Conservation (phyloP, 2,329 filamentous ascomycete genomes). For the Talaromyces marneffei region DNA sequence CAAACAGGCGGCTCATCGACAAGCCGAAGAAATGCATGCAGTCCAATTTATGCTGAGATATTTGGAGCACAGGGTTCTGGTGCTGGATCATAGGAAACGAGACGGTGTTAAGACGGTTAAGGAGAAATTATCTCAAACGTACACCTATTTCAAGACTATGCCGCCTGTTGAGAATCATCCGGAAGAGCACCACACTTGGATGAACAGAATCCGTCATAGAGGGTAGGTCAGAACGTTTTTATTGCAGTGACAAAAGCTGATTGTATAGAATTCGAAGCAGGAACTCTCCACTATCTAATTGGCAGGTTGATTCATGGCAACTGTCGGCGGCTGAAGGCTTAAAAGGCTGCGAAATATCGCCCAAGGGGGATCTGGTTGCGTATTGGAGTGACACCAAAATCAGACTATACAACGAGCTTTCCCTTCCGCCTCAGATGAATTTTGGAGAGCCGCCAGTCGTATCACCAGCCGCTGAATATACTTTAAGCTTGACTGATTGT, state of each 20-base stretch:
- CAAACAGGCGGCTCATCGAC: constrained; percentile 13
- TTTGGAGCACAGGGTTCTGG: constrained; percentile 24
- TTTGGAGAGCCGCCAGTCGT: not conserved
- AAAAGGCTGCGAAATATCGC: constrained; percentile 27
- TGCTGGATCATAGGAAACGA: constrained; percentile 20
- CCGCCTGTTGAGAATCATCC: not conserved
- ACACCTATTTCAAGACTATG: constrained; percentile 3
- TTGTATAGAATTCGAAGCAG: not conserved
- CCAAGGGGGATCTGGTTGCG: constrained; percentile 21
- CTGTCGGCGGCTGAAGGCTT: constrained; percentile 18
- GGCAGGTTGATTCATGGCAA: constrained; percentile 19
- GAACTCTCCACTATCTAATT: constrained; percentile 7
- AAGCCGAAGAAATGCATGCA: constrained; percentile 20
- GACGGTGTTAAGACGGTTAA: constrained; percentile 19
- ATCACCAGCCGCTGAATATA: constrained; percentile 2
- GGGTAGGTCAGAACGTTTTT: not conserved
- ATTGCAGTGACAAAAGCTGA: not conserved
- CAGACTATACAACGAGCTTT: constrained; percentile 23
- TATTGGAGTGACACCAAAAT: constrained; percentile 28
- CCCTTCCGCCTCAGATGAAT: not conserved
- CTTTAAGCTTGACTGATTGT: not conserved
- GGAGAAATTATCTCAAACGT: constrained; percentile 16
- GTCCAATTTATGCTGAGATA: constrained; percentile 23
- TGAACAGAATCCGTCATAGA: not conserved
- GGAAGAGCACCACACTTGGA: not conserved